Evolutionary conservation across 2,329 filamentous ascomycete species (phyloP), one percentile per base, ranked within the genome.

Genomic region (Talaromyces marneffei): DNA sequence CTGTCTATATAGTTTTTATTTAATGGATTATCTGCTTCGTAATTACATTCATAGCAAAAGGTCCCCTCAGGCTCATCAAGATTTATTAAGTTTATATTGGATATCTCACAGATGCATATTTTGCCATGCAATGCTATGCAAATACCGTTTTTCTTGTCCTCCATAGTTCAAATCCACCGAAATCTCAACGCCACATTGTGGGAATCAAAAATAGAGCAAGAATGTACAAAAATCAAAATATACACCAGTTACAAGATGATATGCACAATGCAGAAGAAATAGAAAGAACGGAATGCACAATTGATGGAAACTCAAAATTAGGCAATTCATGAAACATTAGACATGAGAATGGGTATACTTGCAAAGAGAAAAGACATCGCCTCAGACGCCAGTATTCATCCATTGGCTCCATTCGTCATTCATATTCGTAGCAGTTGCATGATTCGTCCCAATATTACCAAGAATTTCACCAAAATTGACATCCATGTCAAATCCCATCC

Each of bases 381-480:
- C 33, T 65, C 60, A 72, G 42, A 62, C 57, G 31, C 68, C 69
- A 3, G 67, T 64, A 62, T 75, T 74, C 72, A 74, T 75, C 73
- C 74, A 77, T 61, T 74, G 71, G 29, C 68, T 68, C 74, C 74
- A 77, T 20, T 76, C 74, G 35, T 75, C 74, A 61, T 70, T 73
- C 55, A 66, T 57, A 39, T 67, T 64, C 31, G 64, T 66, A 31
- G 67, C 65, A 62, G 56, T 67, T 25, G 68, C 65, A 55, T 68
- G 67, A 64, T 62, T 69, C 10, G 62, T 59, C 14, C 69, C 69
- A 25, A 67, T 67, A 61, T 70, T 77, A 29, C 75, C 76, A 39
- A 77, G 75, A n/a, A 78, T 65, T 59, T 78, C 75, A 48, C 77
- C 76, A 58, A 75, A 59, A 53, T 75, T 74, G 61, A 73, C 65